These are phyloP conservation scores for Aspergillus olivimuriae DNA, from an alignment of 495 filamentous ascomycete genomes.

Conservation along the genomic window DNA sequence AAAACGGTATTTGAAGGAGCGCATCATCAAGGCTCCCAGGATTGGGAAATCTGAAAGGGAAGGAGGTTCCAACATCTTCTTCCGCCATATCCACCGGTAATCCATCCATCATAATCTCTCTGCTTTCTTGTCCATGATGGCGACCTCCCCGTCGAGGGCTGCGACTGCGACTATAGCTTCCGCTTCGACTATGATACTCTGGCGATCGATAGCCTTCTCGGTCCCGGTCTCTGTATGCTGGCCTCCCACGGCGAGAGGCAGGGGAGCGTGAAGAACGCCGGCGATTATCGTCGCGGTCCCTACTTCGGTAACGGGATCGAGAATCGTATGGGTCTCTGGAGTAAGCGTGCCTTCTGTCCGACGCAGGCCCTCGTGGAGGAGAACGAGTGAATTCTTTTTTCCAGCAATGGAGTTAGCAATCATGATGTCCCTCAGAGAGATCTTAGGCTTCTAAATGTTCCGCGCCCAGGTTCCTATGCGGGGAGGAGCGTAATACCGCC, in stretches of 20 bases:
- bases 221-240: constrained; percentile 49
- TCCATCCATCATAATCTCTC: constrained; percentile 58
- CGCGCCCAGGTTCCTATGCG: constrained; percentile 24
- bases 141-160: constrained; percentile 38
- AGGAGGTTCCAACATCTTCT: constrained; percentile 55
- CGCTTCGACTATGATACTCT: constrained; percentile 33
- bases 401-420: constrained; percentile 20
- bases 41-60: constrained; percentile 20
- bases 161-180: constrained; percentile 39
- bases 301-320: constrained; percentile 26
- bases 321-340: constrained; percentile 25
- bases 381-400: constrained; percentile 34
- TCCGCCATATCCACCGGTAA: constrained; percentile 52
- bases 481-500: constrained; percentile 40
- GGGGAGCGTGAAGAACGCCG: constrained; percentile 34
- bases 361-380: constrained; percentile 33
- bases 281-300: constrained; percentile 37
- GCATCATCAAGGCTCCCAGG: constrained; percentile 5
- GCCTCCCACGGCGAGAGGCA: constrained; percentile 29
- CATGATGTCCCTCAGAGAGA: constrained; percentile 4
- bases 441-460: constrained; percentile 8
- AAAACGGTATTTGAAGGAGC: constrained; percentile 12
- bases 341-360: constrained; percentile 32
- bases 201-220: constrained; percentile 50
- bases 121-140: constrained; percentile 45